phyloP scores from a whole-genome alignment of 208 protist species.

The Polymyxa betae region DNA sequence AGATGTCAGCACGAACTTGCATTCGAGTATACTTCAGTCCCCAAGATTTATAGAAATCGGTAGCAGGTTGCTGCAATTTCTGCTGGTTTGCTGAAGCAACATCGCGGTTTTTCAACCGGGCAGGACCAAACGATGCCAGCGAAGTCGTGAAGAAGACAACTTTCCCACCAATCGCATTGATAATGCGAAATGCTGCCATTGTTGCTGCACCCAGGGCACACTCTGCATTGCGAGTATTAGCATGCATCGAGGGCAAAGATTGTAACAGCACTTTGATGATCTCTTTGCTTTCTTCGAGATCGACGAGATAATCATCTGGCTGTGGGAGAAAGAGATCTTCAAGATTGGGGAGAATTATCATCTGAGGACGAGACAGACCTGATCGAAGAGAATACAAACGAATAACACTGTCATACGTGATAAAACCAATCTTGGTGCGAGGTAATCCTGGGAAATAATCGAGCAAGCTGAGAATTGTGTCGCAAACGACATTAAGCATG shows the following conservation, averaged over 20 bases:
- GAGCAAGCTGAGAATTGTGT: constrained; percentile 64
- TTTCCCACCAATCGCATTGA: constrained; percentile 86
- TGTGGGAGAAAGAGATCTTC: constrained; percentile 73
- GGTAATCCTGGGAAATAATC: constrained; percentile 61
- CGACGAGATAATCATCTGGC: constrained; percentile 76
- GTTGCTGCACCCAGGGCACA: constrained; percentile 87
- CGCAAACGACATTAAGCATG: constrained; percentile 59
- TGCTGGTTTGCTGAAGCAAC: constrained; percentile 72
- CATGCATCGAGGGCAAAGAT: constrained; percentile 73
- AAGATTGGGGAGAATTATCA: constrained; percentile 82
- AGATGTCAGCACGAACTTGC: constrained; percentile 86
- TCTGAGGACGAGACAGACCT: constrained; percentile 77
- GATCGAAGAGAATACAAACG: constrained; percentile 89
- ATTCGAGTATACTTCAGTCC: constrained; percentile 84
- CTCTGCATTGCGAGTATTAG: constrained; percentile 75
- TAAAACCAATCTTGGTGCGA: constrained; percentile 76
- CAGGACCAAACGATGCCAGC: constrained; percentile 84
- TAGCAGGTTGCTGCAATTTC: constrained; percentile 74
- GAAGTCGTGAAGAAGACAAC: constrained; percentile 82
- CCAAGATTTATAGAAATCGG: constrained; percentile 92
- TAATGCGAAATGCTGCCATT: constrained; percentile 82
- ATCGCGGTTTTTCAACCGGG: constrained; percentile 78
- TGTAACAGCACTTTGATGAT: constrained; percentile 62
- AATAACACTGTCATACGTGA: constrained; percentile 83
- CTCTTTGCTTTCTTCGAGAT: constrained; percentile 69